A percentile compares a stretch with the other conserved stretches of the same genome.
These are phyloP conservation scores for Fusarium circinatum DNA, from an alignment of 2,329 filamentous ascomycete genomes.

Conservation along the genomic window DNA sequence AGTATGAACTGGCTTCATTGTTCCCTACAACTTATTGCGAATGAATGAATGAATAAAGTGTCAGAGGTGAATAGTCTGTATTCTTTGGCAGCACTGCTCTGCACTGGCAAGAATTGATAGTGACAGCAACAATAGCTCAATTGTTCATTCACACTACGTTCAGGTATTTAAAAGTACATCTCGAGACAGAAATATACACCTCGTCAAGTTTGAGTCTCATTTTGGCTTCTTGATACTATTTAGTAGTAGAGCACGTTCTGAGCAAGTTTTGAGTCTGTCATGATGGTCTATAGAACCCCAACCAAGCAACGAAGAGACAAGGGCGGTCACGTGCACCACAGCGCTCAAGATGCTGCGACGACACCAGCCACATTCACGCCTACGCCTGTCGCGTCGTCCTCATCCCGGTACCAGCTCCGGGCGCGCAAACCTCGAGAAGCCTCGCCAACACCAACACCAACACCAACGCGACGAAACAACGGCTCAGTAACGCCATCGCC, in stretches of 20 bases:
- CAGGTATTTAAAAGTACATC: neutral
- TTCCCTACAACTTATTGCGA: neutral
- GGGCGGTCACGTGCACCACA: slow-evolving; percentile 27
- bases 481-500: slow-evolving; percentile 21
- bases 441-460: slow-evolving; percentile 34
- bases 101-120: neutral
- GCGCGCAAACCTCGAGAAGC: slow-evolving; percentile 38
- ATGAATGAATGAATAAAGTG: neutral
- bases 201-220: neutral
- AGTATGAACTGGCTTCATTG: slow-evolving; percentile 7
- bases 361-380: slow-evolving; percentile 36
- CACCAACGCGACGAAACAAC: slow-evolving; percentile 35
- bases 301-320: neutral
- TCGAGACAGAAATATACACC: accelerated
- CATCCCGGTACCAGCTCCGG: slow-evolving; percentile 41
- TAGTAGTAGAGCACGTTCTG: neutral
- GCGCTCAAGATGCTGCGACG: neutral
- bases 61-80: neutral
- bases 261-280: neutral
- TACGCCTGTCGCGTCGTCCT: slow-evolving; percentile 23
- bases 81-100: neutral
- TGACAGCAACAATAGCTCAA: neutral
- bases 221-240: neutral
- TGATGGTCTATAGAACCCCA: slow-evolving; percentile 8
- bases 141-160: neutral